Conservation (phyloP, 2,329 filamentous ascomycete species). For the Raffaelea albimanens region DNA sequence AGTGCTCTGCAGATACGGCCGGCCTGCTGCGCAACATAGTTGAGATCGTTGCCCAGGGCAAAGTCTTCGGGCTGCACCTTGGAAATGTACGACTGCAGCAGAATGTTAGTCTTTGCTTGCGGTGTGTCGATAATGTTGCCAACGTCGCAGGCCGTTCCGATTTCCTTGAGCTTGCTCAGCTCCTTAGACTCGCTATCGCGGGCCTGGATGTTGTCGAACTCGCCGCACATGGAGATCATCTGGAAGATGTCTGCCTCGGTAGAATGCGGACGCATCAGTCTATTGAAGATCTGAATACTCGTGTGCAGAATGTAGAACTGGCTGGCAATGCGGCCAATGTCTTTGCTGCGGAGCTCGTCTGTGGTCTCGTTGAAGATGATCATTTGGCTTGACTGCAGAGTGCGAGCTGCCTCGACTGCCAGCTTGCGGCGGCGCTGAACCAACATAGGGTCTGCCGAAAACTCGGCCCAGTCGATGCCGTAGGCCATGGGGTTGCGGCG, state of each 20-base stretch:
- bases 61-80: conserved; percentile 84
- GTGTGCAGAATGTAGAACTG: conserved; percentile 93
- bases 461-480: conserved; percentile 90
- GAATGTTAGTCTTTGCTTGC: conserved; percentile 90
- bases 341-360: conserved; percentile 86
- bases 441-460: conserved; percentile 76
- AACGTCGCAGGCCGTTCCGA: conserved; percentile 69
- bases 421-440: conserved; percentile 78
- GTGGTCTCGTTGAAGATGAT: conserved; percentile 96
- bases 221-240: conserved; percentile 96
- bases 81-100: conserved; percentile 91
- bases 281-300: conserved; percentile 93
- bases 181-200: conserved; percentile 86
- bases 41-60: conserved; percentile 80
- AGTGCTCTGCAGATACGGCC: conserved; percentile 88
- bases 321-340: conserved; percentile 91
- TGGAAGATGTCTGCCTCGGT: conserved; percentile 87
- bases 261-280: conserved; percentile 77
- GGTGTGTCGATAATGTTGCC: conserved; percentile 60
- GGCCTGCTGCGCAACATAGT: conserved; percentile 92
- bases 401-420: conserved; percentile 78
- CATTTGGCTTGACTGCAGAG: conserved; percentile 92
- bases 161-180: conserved; percentile 61
- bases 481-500: conserved; percentile 83
- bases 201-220: conserved; percentile 95